Evolutionary conservation across 2,329 filamentous ascomycete species (phyloP).

Genomic region (Monosporascus ibericus): DNA sequence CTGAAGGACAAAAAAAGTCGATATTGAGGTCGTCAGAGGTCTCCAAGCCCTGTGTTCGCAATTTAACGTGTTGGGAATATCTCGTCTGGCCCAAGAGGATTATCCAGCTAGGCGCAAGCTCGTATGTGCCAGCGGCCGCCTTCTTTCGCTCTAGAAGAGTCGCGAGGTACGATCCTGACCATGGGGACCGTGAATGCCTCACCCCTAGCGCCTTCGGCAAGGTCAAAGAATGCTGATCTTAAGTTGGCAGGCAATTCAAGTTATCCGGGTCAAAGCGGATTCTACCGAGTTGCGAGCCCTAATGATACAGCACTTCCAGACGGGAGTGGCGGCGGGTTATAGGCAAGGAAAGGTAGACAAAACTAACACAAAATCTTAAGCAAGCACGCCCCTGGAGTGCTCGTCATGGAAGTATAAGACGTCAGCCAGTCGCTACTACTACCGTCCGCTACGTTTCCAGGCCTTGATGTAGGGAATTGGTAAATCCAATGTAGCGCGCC

Average conservation of each 20-base stretch:
- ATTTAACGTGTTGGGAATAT: constrained; percentile 16
- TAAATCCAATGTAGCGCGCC: neutral
- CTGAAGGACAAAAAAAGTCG: constrained; percentile 24
- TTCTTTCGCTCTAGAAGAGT: constrained; percentile 5
- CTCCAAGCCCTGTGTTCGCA: constrained; percentile 12
- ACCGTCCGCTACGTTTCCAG: neutral
- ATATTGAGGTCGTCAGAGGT: constrained; percentile 20
- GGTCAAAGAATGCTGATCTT: neutral
- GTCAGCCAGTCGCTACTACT: neutral
- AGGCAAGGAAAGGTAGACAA: neutral
- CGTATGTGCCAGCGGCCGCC: neutral
- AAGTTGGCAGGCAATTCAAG: neutral
- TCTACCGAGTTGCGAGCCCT: neutral
- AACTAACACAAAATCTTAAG: neutral
- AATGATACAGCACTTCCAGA: neutral
- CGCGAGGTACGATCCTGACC: neutral
- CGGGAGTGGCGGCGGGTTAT: neutral
- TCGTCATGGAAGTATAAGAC: neutral
- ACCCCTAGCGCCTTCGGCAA: neutral
- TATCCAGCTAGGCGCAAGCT: constrained; percentile 1
- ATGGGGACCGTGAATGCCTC: neutral
- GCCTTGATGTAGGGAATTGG: neutral
- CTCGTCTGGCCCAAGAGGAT: neutral
- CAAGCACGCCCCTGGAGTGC: neutral
- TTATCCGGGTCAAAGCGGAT: neutral